Conservation (phyloP, 169 alveolate species). For the Eimeria acervulina region DNA sequence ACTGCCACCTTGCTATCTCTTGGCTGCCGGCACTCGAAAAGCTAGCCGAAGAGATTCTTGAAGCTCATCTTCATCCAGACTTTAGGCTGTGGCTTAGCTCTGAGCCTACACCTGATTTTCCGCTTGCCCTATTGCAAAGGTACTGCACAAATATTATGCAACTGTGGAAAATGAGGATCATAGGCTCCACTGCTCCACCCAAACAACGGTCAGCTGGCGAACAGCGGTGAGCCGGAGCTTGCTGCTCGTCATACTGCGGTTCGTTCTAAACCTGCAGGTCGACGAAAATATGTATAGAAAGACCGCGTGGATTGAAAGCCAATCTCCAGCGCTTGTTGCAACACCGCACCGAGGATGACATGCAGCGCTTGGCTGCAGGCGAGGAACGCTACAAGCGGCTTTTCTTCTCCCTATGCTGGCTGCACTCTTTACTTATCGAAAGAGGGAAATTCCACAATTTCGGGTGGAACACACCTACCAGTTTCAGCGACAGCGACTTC, state of each 20-base stretch:
- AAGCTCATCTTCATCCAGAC: slow-evolving; percentile 93
- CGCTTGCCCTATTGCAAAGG: slow-evolving; percentile 96
- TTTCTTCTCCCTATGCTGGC: slow-evolving; percentile 97
- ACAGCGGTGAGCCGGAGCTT: not conserved
- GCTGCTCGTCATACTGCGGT: not conserved
- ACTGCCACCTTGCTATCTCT: slow-evolving; percentile 95
- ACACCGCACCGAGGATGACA: slow-evolving; percentile 92
- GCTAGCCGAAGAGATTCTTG: slow-evolving; percentile 84
- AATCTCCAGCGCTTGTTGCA: slow-evolving; percentile 94
- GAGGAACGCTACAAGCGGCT: slow-evolving; percentile 95
- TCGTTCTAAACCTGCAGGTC: slow-evolving; percentile 85
- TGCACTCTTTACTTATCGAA: slow-evolving; percentile 98
- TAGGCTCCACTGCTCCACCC: not conserved
- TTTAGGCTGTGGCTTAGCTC: slow-evolving; percentile 97
- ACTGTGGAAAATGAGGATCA: not conserved
- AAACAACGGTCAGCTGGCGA: not conserved
- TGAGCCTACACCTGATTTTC: slow-evolving; percentile 96
- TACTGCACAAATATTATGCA: not conserved
- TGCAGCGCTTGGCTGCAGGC: slow-evolving; percentile 94
- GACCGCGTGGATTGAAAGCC: slow-evolving; percentile 96
- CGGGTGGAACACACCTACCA: slow-evolving; percentile 98
- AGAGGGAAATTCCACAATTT: slow-evolving; percentile 97
- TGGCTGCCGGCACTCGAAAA: slow-evolving; percentile 96
- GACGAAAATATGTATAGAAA: slow-evolving; percentile 96
- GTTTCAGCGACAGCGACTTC: slow-evolving; percentile 99